Evolutionary conservation across 768 basidiomycete genomes (phyloP).

Genomic region (Clathrus columnatus): DNA sequence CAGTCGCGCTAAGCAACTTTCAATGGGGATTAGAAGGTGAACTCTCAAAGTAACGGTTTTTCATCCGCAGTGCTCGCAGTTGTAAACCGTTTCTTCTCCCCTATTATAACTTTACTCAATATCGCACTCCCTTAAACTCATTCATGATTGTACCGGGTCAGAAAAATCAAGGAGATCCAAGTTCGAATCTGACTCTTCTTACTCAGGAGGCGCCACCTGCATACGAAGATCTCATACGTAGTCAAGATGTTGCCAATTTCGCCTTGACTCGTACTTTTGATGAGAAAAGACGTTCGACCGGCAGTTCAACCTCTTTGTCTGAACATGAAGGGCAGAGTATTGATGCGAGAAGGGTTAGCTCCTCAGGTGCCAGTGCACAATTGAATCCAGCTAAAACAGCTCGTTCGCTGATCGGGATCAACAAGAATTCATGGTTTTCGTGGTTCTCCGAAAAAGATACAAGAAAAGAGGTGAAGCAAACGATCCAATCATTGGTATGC

Average conservation of each 20-base stretch:
- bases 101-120: too few species aligned
- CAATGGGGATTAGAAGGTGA: too few species aligned
- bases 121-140: too few species aligned
- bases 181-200: too few species aligned
- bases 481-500: slow-evolving; percentile 12
- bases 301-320: neutral
- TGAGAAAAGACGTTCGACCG: neutral
- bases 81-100: too few species aligned
- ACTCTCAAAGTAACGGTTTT: too few species aligned
- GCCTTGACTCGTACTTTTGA: neutral
- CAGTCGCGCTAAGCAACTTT: too few species aligned
- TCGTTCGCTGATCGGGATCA: neutral
- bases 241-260: neutral
- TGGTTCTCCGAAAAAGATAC: slow-evolving; percentile 11
- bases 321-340: neutral
- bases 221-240: neutral
- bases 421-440: slow-evolving; percentile 1
- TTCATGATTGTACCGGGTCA: too few species aligned
- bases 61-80: too few species aligned
- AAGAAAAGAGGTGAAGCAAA: slow-evolving; percentile 11
- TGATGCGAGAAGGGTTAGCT: neutral
- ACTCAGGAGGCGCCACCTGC: slow-evolving; percentile 2
- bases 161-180: too few species aligned
- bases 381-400: neutral
- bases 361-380: neutral